These are phyloP conservation scores for Telopea speciosissima DNA, from an alignment of 177 flowering plant genomes.

Conservation along the genomic window DNA sequence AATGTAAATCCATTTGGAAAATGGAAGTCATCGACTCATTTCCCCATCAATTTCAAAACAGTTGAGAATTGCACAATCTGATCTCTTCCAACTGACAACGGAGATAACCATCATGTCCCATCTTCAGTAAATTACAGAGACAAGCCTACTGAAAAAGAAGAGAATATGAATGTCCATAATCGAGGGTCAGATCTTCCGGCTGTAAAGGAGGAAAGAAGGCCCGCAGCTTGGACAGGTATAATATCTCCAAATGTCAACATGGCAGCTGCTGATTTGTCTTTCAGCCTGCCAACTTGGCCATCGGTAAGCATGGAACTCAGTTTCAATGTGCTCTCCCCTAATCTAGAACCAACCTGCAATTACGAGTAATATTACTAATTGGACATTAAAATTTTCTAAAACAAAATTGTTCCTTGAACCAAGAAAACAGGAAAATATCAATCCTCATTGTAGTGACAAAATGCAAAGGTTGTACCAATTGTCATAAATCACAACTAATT, in stretches of 20 bases:
- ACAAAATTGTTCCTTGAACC: background rate
- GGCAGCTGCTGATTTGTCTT: slow-evolving; percentile 68
- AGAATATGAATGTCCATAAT: slow-evolving; percentile 26
- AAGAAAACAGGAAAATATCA: background rate
- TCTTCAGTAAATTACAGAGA: background rate
- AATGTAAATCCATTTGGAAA: background rate
- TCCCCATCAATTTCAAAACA: background rate
- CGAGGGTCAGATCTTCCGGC: slow-evolving; percentile 72
- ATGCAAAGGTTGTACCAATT: background rate
- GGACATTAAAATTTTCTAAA: slow-evolving; percentile 45
- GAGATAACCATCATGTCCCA: background rate
- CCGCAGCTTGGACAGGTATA: slow-evolving; percentile 91
- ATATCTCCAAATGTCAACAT: slow-evolving; percentile 89
- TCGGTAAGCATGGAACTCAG: slow-evolving; percentile 89
- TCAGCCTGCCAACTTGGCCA: slow-evolving; percentile 82
- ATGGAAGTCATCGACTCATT: background rate
- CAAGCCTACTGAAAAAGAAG: background rate
- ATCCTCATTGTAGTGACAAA: background rate
- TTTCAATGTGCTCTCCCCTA: slow-evolving; percentile 86
- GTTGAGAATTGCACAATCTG: background rate
- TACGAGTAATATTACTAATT: background rate
- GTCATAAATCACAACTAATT: too few relatives aligned
- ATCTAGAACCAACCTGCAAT: slow-evolving; percentile 76
- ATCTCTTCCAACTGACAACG: background rate
- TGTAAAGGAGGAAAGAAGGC: slow-evolving; percentile 89